Evolutionary conservation across 1,284 basidiomycete species (phyloP), one percentile per base, ranked within the genome.

Genomic region (Heliocybe sulcata): DNA sequence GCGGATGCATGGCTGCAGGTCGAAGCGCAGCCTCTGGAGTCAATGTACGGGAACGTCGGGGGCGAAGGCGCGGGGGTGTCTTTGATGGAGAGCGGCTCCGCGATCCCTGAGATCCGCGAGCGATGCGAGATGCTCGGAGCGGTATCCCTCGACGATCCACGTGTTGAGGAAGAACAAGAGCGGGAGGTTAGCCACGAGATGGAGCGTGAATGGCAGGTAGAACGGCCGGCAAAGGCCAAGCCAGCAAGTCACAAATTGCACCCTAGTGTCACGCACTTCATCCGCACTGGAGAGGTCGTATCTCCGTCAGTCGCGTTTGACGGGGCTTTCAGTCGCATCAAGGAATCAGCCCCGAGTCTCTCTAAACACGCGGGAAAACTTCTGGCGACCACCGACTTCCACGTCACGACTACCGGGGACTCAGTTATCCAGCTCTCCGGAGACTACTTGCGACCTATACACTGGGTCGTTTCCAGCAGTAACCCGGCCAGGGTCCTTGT

Each of bases 161-260:
- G 56, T 16, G 59, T 76, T 55, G 72, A 71, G 3, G 77, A 81
- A 58, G 79, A 80, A 55, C 78, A 80, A 56, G 79, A 81, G 53
- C 65, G 76, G 12, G 79, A 81, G 58, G 64, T 80, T 1, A 59
- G 57, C 9, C 72, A 75, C 29, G 78, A 80, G 59, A 61, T 68
- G 1, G 75, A 79, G 56, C 63, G 60, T 2, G 76, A 79, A 57
- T 65, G 62, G 3, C 64, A 78, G 48, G 57, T 71, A 1, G 64
- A 77, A 54, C 60, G 67, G 1, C 72, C 76, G 2, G 58, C 61
- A 1, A 59, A 58, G 29, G 63, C 59, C n/a, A 3, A 48, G 10
- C 57, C 69, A 1, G 67, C 64, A 2, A 6, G 22, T 6, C 68
- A 72, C 55, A 1, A 35, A 1, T 23, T 72, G 2, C 58, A 67